phyloP scores from a whole-genome alignment of 108 stramenopile species.

The Schizochytrium sp. region DNA sequence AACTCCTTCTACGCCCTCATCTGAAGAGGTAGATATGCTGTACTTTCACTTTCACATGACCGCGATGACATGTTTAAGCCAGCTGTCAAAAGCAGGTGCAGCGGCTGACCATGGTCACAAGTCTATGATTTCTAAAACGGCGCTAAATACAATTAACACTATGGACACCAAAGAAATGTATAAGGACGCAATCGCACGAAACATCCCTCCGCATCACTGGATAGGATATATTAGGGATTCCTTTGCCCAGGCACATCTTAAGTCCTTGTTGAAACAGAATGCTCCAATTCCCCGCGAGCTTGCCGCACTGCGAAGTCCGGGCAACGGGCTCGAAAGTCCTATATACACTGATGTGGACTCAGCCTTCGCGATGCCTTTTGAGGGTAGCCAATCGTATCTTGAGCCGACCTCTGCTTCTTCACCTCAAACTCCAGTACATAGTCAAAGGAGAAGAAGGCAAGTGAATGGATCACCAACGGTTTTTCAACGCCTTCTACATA shows the following conservation, averaged over 20 bases:
- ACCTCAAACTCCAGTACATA: neutral
- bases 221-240: slow-evolving; percentile 41
- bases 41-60: slow-evolving; percentile 55
- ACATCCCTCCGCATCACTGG: slow-evolving; percentile 58
- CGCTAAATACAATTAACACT: slow-evolving; percentile 51
- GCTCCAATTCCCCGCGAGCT: neutral
- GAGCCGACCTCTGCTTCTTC: neutral
- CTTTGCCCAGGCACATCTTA: neutral
- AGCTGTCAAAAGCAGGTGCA: neutral
- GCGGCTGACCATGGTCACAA: neutral
- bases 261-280: neutral
- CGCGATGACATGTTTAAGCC: neutral
- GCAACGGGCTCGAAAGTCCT: neutral
- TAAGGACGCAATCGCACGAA: slow-evolving; percentile 17
- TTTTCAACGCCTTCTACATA: too few relatives aligned
- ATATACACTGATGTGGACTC: neutral
- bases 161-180: slow-evolving; percentile 57
- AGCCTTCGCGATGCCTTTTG: neutral
- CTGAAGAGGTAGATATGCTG: neutral
- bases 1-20: too few relatives aligned
- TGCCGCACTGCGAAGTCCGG: neutral
- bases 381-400: slow-evolving; percentile 16
- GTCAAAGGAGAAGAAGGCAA: too few relatives aligned
- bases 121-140: neutral
- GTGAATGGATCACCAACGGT: too few relatives aligned